Evolutionary conservation across 2,329 filamentous ascomycete genomes (phyloP), one percentile per base, ranked within the genome.

Genomic region (Talaromyces sp.): DNA sequence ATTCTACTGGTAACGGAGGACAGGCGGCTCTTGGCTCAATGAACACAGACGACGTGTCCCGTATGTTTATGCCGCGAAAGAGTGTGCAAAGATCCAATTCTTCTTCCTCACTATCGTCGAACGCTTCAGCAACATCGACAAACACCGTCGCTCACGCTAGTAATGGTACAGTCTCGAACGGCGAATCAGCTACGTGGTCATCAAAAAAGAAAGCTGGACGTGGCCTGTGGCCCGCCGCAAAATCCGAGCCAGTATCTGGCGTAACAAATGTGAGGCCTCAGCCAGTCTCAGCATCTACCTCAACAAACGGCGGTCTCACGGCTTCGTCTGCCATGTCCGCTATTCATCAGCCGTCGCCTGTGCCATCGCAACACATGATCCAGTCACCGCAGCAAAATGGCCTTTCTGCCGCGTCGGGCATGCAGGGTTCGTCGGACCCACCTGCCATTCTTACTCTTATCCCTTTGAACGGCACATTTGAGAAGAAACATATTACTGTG

Each of bases 391-490:
- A 82, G 78, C 84, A 79, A 66, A 90, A 90, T 81, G 87, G 87
- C 60, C 77, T 78, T 64, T 76, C 81, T 69, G 65, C 76, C 69
- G 68, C 78, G 31, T 75, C 75, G 67, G 74, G 84, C 39, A 66
- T 67, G 50, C 60, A 64, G 60, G 80, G 82, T 68, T 72, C 82
- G 39, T 73, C 76, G 19, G 87, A 89, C 64, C 86, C 87, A 6
- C 87, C 91, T 61, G 92, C 93, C 0, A 89, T 97, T 24, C 85
- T 97, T 49, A 92, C 93, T 67, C 86, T 99, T 5, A 81, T 94
- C 6, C 96, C 95, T 0, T 87, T 98, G 73, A 99, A 99, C 74
- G 92, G 92, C 66, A 98, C 94, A 1, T 99, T 99, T 75, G 95
- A 98, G 77, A 89, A 93, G 73, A 99, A 99, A 80, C 95, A 93